Base-by-base conservation (phyloP, 2,329 filamentous ascomycete species). In the Apiospora sp. region DNA sequence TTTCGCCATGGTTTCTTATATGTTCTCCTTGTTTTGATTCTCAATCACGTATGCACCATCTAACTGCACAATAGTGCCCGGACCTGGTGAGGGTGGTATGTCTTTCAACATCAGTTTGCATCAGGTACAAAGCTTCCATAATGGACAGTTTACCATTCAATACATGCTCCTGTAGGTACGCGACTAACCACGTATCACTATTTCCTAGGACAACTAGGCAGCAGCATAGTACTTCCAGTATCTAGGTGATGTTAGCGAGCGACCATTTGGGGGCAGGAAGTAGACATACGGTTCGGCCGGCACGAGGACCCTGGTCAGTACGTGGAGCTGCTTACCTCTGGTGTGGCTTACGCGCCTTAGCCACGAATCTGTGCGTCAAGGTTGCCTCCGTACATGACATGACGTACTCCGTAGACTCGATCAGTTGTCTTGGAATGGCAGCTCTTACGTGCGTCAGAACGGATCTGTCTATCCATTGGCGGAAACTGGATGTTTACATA, bases 341-440 rank as follows among this genome's bases (percentile, higher is more conserved):
- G 0, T 64, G 58, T 64, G 58, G 58, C 58, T 41, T 64, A 34
- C 19, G 54, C 34, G 13, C 58, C 34, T 37, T 22, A 64, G 58
- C 58, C 58, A 64, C 58, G 34, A 64, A 24, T 41, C 30, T 22
- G 54, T 61, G 54, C 54, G 54, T 61, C 54, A 61, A 61, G 58
- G 58, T 64, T 41, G 58, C 58, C 58, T 64, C 58, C 12, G 19
- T 12, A n/a, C 58, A 64, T 64, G 58, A 64, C 58, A 34, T 64
- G 37, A 41, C 37, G 37, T n/a, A 30, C 27, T 4, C n/a, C n/a
- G n/a, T 30, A 41, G 10, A 64, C 34, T 64, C 22, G 22, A 64
- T 41, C 22, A n/a, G n/a, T 6, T 41, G 58, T 64, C 58, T 64
- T 41, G 58, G 22, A 64, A 41, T 64, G 58, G 58, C 58, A 37